Evolutionary conservation across 257 asterid genomes (phyloP), one percentile per base, ranked within the genome.

Genomic region (Nicotiana attenuata): DNA sequence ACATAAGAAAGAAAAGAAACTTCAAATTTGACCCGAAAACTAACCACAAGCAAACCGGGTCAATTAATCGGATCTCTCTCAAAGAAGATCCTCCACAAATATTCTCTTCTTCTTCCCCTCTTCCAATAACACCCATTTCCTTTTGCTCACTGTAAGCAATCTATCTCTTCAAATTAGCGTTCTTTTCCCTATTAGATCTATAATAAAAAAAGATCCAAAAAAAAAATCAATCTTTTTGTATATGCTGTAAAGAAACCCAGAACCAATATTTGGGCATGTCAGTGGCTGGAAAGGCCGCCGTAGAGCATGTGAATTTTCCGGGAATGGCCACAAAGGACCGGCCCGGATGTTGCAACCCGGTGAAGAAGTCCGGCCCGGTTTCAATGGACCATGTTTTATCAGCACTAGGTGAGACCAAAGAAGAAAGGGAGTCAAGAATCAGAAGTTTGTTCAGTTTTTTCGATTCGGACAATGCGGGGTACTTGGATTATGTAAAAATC

Each of bases 351-450:
- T 90, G 99, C 89, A 91, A 94, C 86, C 95, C 98, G 85, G 98
- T 96, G 63, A 89, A 85, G 82, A 94, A 90, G 28, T 91, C 98
- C 76, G 98, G 98, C 0, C 99, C 97, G 50, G 88, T 93, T 0
- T 87, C 98, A 17, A 85, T 96, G 87, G 98, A 93, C 89, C 98
- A 96, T 82, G 99, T 96, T 29, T 79, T 93, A 5, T 87, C 97
- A 81, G 98, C 98, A 41, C 76, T 94, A 83, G 80, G 97, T 65
- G 99, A 96, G 83, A 92, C 98, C 3, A 89, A 89, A 65, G 98
- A 94, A 66, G 97, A 96, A 73, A 86, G 99, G 78, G 98, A 96
- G 52, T 50, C 89, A 10, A 87, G 99, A 80, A 94, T 96, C 15
- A 86, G 94, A 83, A 87, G 93, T 55, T 77, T 96, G 83, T 96